Evolutionary conservation across 2,329 filamentous ascomycete genomes (phyloP), one percentile per base, ranked within the genome.

Genomic region (Aspergillus amoenus): DNA sequence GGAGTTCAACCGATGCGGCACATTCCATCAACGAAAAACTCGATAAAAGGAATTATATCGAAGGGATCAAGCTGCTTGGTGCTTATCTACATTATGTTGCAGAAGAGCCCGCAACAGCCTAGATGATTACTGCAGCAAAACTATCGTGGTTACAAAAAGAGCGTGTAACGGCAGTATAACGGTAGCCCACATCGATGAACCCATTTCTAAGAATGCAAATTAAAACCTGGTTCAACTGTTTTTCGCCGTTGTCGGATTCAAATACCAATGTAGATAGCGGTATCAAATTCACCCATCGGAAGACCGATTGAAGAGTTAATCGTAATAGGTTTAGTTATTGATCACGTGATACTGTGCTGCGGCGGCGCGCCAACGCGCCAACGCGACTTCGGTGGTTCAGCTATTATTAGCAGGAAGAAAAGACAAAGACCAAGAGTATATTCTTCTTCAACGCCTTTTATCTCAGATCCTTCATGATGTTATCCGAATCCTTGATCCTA

Each of bases 1-100:
- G 94, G 45, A 96, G 90, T 81, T 95, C 90, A 43, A 99, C 93
- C 1, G 94, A 97, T 74, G 93, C 90, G 42, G 94, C 94, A 7
- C 94, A 99, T 79, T 96, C 91, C 34, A 95, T 97, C 78, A 99
- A 99, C 75, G 94, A 97, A 85, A 97, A 96, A 84, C 82, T 99
- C 57, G 94, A 99, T 76, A 92, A 90, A 84, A 86, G 85, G 72
- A 99, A 99, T 79, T 99, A 99, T 76, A 96, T 99, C 70, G 92
- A 99, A 81, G 94, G 94, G 48, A 97, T 90, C 68, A 99, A 99
- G 85, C 79, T 99, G 61, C 78, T 99, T 57, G 94, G 94, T 47
- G 90, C 93, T 3, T 99, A 99, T 74, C 79, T 99, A 71, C 93
- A 97, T 79, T 97, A 97, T 68, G 92, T 96, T 64, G 92, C 93